Evolutionary conservation across 352 stramenopile genomes (phyloP).

Genomic region (Phytophthora aleatoria): DNA sequence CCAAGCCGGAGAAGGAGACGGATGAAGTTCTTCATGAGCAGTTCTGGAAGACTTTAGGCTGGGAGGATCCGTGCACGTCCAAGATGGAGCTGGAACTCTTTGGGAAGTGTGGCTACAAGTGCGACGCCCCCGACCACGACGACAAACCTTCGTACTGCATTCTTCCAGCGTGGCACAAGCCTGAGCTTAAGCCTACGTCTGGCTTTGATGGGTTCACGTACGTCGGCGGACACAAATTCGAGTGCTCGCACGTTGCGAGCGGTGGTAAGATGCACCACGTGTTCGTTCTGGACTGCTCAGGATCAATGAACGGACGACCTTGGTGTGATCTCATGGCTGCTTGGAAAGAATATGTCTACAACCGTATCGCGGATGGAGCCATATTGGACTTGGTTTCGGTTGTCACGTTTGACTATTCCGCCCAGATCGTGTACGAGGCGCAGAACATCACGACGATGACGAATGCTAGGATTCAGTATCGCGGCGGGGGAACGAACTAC

Average conservation of each 20-base stretch:
- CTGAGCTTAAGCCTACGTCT: conserved; percentile 27
- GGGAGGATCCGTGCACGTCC: conserved; percentile 72
- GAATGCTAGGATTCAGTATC: conserved; percentile 33
- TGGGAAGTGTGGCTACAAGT: conserved; percentile 74
- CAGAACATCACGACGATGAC: conserved; percentile 54
- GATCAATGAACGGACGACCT: conserved; percentile 67
- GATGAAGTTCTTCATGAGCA: conserved; percentile 80
- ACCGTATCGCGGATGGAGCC: conserved; percentile 58
- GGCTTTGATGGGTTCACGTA: conserved; percentile 57
- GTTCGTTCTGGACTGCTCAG: conserved; percentile 81
- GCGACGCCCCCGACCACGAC: conserved; percentile 68
- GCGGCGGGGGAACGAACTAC: conserved; percentile 59
- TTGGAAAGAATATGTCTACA: conserved; percentile 68
- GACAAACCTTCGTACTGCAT: conserved; percentile 65
- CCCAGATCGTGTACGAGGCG: conserved; percentile 55
- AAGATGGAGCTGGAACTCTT: conserved; percentile 65
- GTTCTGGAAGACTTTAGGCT: conserved; percentile 62
- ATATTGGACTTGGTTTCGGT: conserved; percentile 73
- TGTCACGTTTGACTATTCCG: conserved; percentile 62
- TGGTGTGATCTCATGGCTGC: conserved; percentile 66
- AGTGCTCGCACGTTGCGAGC: conserved; percentile 63
- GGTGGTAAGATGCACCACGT: conserved; percentile 73
- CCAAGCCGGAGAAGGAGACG: conserved; percentile 51
- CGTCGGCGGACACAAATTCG: conserved; percentile 72
- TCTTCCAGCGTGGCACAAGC: conserved; percentile 68